phyloP scores from a whole-genome alignment of 805 yeast genomes.

The Starmerella stellata region DNA sequence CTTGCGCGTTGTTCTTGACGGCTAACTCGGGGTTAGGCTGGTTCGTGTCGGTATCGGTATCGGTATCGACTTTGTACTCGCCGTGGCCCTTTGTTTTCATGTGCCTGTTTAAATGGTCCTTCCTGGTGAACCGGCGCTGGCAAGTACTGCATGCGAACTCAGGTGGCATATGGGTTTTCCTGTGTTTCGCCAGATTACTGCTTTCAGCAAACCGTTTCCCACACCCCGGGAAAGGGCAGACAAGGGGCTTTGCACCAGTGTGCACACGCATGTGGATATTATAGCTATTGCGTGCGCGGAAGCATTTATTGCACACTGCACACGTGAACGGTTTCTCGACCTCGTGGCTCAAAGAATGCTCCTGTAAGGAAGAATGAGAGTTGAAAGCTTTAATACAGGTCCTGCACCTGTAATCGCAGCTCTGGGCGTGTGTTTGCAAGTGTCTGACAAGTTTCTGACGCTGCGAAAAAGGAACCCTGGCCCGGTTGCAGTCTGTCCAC shows the following conservation, averaged over 20 bases:
- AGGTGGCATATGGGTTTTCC: slow-evolving; percentile 45
- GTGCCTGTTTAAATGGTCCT: slow-evolving; percentile 17
- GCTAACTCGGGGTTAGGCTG: no score
- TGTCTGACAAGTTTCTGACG: slow-evolving; percentile 76
- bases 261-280: slow-evolving; percentile 74
- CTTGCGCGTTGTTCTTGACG: no score
- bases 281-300: slow-evolving; percentile 67
- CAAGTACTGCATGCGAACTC: slow-evolving; percentile 13
- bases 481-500: slow-evolving; percentile 65
- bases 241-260: slow-evolving; percentile 76
- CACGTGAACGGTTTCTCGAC: slow-evolving; percentile 82
- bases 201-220: slow-evolving; percentile 74
- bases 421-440: slow-evolving; percentile 70
- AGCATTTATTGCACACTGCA: slow-evolving; percentile 50
- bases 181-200: slow-evolving; percentile 73
- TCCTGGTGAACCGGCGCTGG: slow-evolving; percentile 15
- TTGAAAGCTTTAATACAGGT: slow-evolving; percentile 57
- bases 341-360: slow-evolving; percentile 68
- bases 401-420: slow-evolving; percentile 59
- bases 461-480: slow-evolving; percentile 47
- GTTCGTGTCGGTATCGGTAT: no score
- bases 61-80: not conserved
- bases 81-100: slow-evolving; percentile 7
- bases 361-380: slow-evolving; percentile 56
- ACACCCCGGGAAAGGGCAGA: slow-evolving; percentile 65